phyloP scores from a whole-genome alignment of 495 filamentous ascomycete species.

The Viridothelium virens region DNA sequence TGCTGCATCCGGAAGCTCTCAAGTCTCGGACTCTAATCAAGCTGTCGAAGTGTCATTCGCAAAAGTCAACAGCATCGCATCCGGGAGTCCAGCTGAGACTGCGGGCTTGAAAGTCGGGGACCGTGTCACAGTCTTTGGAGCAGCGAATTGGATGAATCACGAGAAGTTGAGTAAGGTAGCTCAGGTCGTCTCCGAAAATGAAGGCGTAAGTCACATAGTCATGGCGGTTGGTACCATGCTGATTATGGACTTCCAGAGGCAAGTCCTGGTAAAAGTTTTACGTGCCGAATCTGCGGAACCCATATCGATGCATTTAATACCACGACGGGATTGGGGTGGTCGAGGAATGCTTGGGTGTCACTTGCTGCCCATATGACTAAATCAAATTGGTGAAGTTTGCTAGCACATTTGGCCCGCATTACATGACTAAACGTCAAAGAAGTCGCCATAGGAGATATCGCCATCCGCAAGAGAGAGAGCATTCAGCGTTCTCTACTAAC shows the following conservation, averaged over 20 bases:
- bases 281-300: conserved; percentile 13
- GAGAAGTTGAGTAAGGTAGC: conserved; percentile 77
- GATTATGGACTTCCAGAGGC: conserved; percentile 11
- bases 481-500: no score
- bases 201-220: conserved; percentile 61
- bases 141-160: conserved; percentile 71
- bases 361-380: conserved; percentile 20
- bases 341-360: conserved; percentile 25
- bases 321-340: conserved; percentile 25
- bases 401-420: no score
- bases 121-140: conserved; percentile 73
- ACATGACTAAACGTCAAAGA: not conserved
- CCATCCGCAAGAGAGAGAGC: no score
- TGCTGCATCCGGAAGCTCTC: conserved; percentile 20
- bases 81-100: conserved; percentile 69
- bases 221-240: not conserved
- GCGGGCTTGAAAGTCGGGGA: conserved; percentile 85
- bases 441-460: not conserved
- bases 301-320: conserved; percentile 18
- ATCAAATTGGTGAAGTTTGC: not conserved
- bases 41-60: conserved; percentile 68
- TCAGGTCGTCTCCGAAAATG: conserved; percentile 75
- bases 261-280: conserved; percentile 21
- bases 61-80: conserved; percentile 75
- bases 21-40: conserved; percentile 18